Evolutionary conservation across 805 yeast species (phyloP), one percentile per base, ranked within the genome.

Genomic region (Candida chilensis): DNA sequence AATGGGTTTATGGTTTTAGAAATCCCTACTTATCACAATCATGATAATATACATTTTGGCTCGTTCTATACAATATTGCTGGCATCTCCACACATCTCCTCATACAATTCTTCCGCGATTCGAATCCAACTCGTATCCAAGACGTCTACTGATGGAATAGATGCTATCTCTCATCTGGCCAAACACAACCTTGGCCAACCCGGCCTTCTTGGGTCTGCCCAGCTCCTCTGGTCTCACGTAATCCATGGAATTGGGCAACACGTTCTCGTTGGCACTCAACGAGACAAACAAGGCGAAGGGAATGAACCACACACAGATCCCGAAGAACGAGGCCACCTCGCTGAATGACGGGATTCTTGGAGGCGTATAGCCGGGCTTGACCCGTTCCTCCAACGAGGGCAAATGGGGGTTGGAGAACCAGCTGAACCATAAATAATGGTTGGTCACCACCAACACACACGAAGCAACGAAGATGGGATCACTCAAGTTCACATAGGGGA

Each of bases 291-390:
- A 64, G 4, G 95, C 78, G 52, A 92, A 86, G 20, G 98, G 98
- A 17, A 92, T 72, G 35, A 90, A 67, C 98, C 98, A 92, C 13
- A 92, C 78, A 44, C 92, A 78, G 25, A 92, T 57, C 1, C 96
- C 98, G 49, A 92, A 88, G 52, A 92, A 92, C 3, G 96, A 81
- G n/a, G 96, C 84, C 4, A 92, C 84, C 49, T 92, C 95, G 1
- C 87, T 65, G 47, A 90, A 90, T 9, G 81, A 66, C 2, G 95
- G 94, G 32, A 84, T 71, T 27, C 73, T 70, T 10, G 81, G 82
- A 28, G 83, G 72, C 15, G 55, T 55, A 45, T 76, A 79, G 29
- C 66, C 65, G 29, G 83, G 68, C 39, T 59, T 65, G 45, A 78
- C 59, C 42, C 82, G 52, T 39, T 63, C 71, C 37, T 67, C 65